Base-by-base conservation (phyloP, 257 asterid species). In the Oldenlandia corymbosa region DNA sequence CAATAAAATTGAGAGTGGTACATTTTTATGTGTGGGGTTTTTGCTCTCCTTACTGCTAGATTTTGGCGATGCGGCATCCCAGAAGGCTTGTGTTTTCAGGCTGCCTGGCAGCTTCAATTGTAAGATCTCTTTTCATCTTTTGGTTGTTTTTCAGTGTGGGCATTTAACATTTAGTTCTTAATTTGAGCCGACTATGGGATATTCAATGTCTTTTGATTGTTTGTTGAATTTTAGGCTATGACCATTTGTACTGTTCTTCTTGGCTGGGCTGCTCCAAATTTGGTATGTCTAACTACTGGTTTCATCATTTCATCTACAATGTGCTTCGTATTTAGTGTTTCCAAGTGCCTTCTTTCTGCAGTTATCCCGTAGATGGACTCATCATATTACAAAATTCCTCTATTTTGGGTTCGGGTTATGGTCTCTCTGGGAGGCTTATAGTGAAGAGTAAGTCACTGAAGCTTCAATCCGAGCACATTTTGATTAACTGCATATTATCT, bases 211-310 rank as follows among this genome's bases (percentile, higher is more conserved):
- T 42, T 41, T 11, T 13, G 47, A 39, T 43, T 67, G 64, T 62
- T 34, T 72, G 32, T 55, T 71, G 52, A 27, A 63, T 60, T 71
- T n/a, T 65, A 91, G 98, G 93, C 88, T 20, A 91, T 91, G 98
- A 91, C 98, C 24, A 84, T 91, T 65, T 81, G 88, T 70, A 88
- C 98, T 66, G 96, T 65, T 31, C 84, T 86, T 62, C 96, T 91
- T 66, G 98, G 98, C 53, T 91, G 96, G 98, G 95, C 95, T 62
- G 96, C 98, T 66, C 98, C 98, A 46, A 91, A 83, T 71, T 77
- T 91, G 83, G 96, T 88, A 67, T 46, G 64, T 14, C 75, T 68
- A 21, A 52, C 67, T 55, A 58, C 55, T 42, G 47, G 11, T 51
- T 50, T 42, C 21, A 60, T 37, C 14, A n/a, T n/a, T n/a, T n/a